A percentile compares a stretch with the other conserved stretches of the same genome.
Conservation (phyloP, 768 basidiomycete species). For the Lentinula raphanica region DNA sequence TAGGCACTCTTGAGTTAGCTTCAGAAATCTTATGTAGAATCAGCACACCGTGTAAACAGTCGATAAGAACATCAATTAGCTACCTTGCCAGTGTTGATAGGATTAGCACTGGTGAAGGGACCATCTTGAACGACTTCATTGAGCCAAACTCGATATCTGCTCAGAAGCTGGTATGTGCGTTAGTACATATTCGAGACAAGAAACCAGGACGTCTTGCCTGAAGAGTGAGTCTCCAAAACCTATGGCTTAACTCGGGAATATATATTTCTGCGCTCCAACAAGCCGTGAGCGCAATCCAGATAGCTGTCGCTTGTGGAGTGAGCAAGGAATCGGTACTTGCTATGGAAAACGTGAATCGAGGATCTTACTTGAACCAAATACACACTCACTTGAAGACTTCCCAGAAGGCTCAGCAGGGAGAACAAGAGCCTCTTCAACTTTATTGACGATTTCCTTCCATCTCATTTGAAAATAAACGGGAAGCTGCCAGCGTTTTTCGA, state of each 20-base stretch:
- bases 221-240: constrained; percentile 88
- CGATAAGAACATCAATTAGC: too few relatives aligned
- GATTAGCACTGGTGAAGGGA: constrained; percentile 14
- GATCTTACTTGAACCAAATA: background rate
- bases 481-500: constrained; percentile 89
- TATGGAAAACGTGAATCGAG: background rate
- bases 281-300: constrained; percentile 66
- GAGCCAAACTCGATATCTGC: constrained; percentile 79
- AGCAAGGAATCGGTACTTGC: constrained; percentile 28
- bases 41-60: too few relatives aligned
- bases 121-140: constrained; percentile 41
- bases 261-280: constrained; percentile 89
- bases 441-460: constrained; percentile 88
- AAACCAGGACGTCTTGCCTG: constrained; percentile 54
- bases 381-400: background rate
- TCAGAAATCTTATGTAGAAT: constrained; percentile 9
- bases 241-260: constrained; percentile 73
- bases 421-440: constrained; percentile 65
- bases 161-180: constrained; percentile 54
- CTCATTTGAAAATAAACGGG: constrained; percentile 95
- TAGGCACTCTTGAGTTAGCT: constrained; percentile 36
- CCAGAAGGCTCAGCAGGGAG: constrained; percentile 16
- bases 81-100: constrained; percentile 19
- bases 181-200: background rate
- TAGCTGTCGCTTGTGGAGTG: constrained; percentile 59